These are phyloP conservation scores for Hamamelis virginiana DNA, from an alignment of 164 flowering plant genomes.

Conservation along the genomic window DNA sequence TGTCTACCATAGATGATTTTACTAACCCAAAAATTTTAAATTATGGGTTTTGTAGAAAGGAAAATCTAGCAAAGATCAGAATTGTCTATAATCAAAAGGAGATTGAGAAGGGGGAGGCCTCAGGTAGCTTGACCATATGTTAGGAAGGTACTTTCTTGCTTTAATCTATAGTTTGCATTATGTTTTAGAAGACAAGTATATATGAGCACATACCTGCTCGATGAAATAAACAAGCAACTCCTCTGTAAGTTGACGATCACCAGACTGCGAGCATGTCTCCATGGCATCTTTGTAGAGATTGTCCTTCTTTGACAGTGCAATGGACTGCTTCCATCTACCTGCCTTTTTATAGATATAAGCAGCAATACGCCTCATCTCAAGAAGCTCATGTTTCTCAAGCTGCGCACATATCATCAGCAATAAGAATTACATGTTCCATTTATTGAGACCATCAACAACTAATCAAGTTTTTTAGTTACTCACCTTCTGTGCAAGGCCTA, in stretches of 20 bases:
- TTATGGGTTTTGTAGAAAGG: no score
- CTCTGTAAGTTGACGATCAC: slow-evolving; percentile 71
- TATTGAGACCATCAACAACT: background rate
- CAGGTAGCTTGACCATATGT: no score
- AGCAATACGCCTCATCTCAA: slow-evolving; percentile 98
- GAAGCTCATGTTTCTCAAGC: slow-evolving; percentile 98
- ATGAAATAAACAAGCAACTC: slow-evolving; percentile 77
- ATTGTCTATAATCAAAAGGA: no score
- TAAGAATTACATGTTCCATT: background rate
- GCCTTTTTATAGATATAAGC: slow-evolving; percentile 97
- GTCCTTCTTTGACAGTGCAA: slow-evolving; percentile 91
- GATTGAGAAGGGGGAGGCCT: no score
- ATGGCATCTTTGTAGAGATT: slow-evolving; percentile 76
- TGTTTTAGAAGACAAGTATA: background rate
- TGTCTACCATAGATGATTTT: no score
- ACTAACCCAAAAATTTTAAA: no score
- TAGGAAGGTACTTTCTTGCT: no score
- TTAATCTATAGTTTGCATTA: no score
- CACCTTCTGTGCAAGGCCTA: slow-evolving; percentile 98
- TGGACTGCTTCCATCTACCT: slow-evolving; percentile 97
- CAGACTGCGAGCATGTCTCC: slow-evolving; percentile 82
- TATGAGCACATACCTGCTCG: slow-evolving; percentile 65
- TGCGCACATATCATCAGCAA: slow-evolving; percentile 23
- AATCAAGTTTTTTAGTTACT: background rate
- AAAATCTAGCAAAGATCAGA: no score